Evolutionary conservation across 306 rosid genomes (phyloP), one percentile per base, ranked within the genome.

Genomic region (Dalbergia cochinchinensis): DNA sequence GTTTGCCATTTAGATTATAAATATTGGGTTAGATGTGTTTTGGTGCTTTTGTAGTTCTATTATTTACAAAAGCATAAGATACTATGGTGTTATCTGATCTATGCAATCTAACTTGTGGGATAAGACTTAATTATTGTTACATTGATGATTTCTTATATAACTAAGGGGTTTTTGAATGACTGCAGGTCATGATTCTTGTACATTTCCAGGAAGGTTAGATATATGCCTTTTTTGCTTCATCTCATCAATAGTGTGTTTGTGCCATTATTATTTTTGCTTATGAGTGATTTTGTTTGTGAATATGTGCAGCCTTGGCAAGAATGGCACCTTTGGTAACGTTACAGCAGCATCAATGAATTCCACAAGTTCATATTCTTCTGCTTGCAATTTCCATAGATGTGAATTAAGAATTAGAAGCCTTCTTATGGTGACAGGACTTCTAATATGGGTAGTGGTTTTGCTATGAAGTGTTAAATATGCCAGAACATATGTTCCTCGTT

Each of bases 301-400:
- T 77, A 44, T 79, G 79, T 86, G 78, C 90, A 92, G 97, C 79
- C 76, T 82, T 68, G 97, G 96, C 42, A 86, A 80, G 79, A 89
- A 89, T 71, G 89, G 90, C 71, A 83, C 90, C 18, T 47, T 83
- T 10, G 85, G 69, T 53, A 89, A 91, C 71, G 69, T 89, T 41
- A 90, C 92, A 18, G 92, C 91, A 37, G 94, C 96, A 67, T 87
- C 96, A 7, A 74, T 89, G 90, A 92, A 92, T 77, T 92, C 93
- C 34, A 84, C 97, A 5, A 83, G 74, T 83, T 16, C 86, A 53
- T 89, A 83, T 48, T 85, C 93, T 81, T 88, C 97, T 7, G 90
- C 91, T 69, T 20, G 20, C 69, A 58, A 34, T 69, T 63, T 77
- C 55, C 76, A 22, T 26, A 34, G 78, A 74, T 45, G 50, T 20